phyloP scores from a whole-genome alignment of 805 yeast genomes.

The Yarrowia alimentaria region DNA sequence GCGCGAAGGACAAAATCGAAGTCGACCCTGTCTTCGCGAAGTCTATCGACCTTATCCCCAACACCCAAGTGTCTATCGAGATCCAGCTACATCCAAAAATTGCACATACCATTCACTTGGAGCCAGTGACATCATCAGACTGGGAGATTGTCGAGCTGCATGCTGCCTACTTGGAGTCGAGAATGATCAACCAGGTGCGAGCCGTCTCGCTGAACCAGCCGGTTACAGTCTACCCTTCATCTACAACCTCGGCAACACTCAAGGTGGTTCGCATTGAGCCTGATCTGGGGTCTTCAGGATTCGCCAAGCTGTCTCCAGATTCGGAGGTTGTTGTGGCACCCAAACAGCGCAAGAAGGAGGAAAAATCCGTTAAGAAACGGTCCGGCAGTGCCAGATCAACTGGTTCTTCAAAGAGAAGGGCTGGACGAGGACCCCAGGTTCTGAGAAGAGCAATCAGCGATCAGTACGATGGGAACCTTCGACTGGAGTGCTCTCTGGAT shows the following conservation, averaged over 20 bases:
- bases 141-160: conserved; percentile 90
- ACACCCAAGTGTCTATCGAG: conserved; percentile 45
- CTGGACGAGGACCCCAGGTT: conserved; percentile 10
- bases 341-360: conserved; percentile 39
- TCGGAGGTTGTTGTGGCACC: conserved; percentile 82
- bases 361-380: conserved; percentile 11
- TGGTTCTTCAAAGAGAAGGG: conserved; percentile 6
- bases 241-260: conserved; percentile 59
- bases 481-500: neutral
- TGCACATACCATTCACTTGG: conserved; percentile 65
- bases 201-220: conserved; percentile 61
- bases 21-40: conserved; percentile 68
- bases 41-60: conserved; percentile 48
- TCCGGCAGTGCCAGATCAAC: conserved; percentile 23
- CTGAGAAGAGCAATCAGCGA: conserved; percentile 17
- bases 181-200: conserved; percentile 74
- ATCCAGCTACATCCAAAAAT: conserved; percentile 51
- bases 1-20: conserved; percentile 45
- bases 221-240: conserved; percentile 67
- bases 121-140: conserved; percentile 73
- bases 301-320: conserved; percentile 57
- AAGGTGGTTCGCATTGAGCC: conserved; percentile 50
- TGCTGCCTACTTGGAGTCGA: conserved; percentile 71
- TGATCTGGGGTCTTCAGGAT: conserved; percentile 32
- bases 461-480: neutral